Base-by-base conservation (phyloP, 164 flowering plant species). In the Dillenia suffruticosa region DNA sequence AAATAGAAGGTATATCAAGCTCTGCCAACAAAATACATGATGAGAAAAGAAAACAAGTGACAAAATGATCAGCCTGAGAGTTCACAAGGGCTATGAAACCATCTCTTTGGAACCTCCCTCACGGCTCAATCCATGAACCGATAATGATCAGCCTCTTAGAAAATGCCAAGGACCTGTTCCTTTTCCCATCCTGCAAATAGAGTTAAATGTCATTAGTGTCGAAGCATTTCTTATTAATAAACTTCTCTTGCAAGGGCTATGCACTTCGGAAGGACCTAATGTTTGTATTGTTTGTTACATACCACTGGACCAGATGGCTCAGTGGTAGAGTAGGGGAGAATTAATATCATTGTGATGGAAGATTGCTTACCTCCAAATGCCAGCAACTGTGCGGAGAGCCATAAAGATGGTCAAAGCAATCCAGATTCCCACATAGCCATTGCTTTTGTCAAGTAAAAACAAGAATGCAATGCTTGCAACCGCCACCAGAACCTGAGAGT, bases 341-440 rank as follows among this genome's bases (percentile, higher is more conserved):
- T 5, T 32, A 32, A 4, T 32, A 32, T 32, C 40, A 32, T 32
- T 32, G 4, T 4, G 40, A 32, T 32, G 40, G 40, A 32, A 32
- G 40, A 32, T 5, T 32, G 40, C 4, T 32, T 82, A 91, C 98
- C 97, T 89, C 84, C 86, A 88, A 56, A 84, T 64, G 17, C 97
- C 96, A 9, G 86, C 96, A 57, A 84, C 59, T 63, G 83, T 53
- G 9, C 95, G 83, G 13, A 89, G 74, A 44, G 71, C 72, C 98
- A 93, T 90, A 52, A 82, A 93, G 51, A 89, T 83, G 51, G 88
- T 82, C 46, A 90, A 74, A 59, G 91, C 98, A 26, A 82, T 47
- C 98, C 97, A 94, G 56, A 94, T 83, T 61, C 98, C 98, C 19
- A 84, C 44, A 60, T 83, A 90, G 14, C 97, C 96, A 58, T 79